Evolutionary conservation across 768 basidiomycete genomes (phyloP).

Genomic region (Melanogaster broomeanus): DNA sequence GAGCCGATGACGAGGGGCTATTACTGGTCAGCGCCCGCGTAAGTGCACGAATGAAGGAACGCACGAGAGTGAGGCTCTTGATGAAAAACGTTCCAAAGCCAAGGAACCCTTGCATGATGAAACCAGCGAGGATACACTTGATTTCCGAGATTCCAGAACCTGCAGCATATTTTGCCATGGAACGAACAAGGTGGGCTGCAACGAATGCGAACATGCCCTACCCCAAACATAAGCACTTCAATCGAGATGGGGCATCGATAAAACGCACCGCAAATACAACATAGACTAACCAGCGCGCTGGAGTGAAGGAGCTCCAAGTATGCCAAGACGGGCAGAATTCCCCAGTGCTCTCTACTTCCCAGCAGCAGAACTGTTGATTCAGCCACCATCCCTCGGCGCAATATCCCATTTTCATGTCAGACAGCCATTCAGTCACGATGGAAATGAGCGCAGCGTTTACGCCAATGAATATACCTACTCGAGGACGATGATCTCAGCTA

Average conservation of each 20-base stretch:
- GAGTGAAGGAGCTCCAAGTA: constrained; percentile 75
- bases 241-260: neutral
- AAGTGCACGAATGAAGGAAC: constrained; percentile 27
- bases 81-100: constrained; percentile 88
- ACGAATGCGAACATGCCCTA: constrained; percentile 83
- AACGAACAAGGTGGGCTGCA: constrained; percentile 85
- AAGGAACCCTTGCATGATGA: constrained; percentile 95
- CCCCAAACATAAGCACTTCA: constrained; percentile 3
- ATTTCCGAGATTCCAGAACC: constrained; percentile 99
- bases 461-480: constrained; percentile 84
- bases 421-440: constrained; percentile 95
- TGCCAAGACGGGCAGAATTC: constrained; percentile 91
- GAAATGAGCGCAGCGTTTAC: constrained; percentile 94
- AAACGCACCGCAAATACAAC: constrained; percentile 82
- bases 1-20: constrained; percentile 97
- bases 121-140: constrained; percentile 96
- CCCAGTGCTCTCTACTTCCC: constrained; percentile 87
- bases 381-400: constrained; percentile 98
- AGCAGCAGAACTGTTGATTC: constrained; percentile 97
- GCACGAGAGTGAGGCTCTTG: constrained; percentile 90
- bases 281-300: constrained; percentile 83
- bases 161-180: constrained; percentile 92
- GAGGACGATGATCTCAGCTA: constrained; percentile 3
- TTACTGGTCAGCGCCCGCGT: constrained; percentile 14
- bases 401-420: constrained; percentile 97